A percentile compares a stretch with the other conserved stretches of the same genome.
These are phyloP conservation scores for Corymbia calophylla DNA, from an alignment of 441 rosid species.

Conservation along the genomic window DNA sequence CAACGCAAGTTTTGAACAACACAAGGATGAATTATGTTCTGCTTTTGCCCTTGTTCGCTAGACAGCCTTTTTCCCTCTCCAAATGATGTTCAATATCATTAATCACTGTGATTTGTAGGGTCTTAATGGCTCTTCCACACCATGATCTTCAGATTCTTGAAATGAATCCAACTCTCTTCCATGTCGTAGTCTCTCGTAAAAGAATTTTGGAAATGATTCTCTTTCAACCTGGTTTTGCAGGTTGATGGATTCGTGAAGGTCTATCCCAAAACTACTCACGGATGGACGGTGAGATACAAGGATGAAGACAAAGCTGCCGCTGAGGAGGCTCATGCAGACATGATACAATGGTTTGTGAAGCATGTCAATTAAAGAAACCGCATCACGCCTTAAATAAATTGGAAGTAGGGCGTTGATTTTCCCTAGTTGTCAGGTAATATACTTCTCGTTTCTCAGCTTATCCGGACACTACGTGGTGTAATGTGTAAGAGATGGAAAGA, in stretches of 20 bases:
- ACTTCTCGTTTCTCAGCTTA: neutral
- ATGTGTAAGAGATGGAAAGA: neutral
- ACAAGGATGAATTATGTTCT: neutral
- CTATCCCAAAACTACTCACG: conserved; percentile 56
- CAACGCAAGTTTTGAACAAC: neutral
- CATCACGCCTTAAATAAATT: neutral
- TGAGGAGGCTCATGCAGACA: conserved; percentile 62
- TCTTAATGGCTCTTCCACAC: neutral
- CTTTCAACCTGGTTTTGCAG: conserved; percentile 13
- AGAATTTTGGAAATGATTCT: neutral
- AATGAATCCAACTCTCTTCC: neutral
- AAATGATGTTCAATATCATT: neutral
- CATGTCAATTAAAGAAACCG: conserved; percentile 32
- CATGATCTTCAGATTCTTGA: neutral
- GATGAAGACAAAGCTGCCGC: conserved; percentile 38
- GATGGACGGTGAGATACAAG: conserved; percentile 71
- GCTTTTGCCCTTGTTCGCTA: neutral
- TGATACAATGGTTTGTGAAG: conserved; percentile 62
- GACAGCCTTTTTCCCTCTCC: neutral
- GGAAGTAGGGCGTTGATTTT: neutral
- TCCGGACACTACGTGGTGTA: neutral
- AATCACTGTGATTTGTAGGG: neutral
- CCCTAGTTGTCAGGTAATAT: conserved; percentile 37
- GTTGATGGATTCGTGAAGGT: conserved; percentile 61
- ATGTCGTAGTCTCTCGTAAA: too few species aligned